phyloP scores from a whole-genome alignment of 164 flowering plant species.

The Macadamia tetraphylla region DNA sequence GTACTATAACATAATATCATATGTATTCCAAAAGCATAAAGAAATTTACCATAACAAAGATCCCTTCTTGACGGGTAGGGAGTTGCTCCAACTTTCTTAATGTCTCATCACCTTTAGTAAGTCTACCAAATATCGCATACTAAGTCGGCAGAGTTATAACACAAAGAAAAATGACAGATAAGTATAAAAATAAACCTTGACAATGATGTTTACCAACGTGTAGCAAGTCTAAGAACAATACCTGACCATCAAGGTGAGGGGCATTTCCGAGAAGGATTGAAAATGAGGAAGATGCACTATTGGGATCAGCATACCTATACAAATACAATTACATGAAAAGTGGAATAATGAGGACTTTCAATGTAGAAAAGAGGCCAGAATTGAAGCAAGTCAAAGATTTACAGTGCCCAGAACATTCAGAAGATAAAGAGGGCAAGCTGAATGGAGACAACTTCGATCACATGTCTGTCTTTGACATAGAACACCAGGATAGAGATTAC shows the following conservation, averaged over 20 bases:
- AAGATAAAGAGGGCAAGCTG: neutral
- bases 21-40: neutral
- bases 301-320: conserved; percentile 65
- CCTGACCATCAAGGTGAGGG: conserved; percentile 95
- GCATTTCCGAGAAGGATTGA: conserved; percentile 96
- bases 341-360: neutral
- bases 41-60: conserved; percentile 80
- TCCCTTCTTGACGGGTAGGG: conserved; percentile 88
- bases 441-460: no score
- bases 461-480: neutral
- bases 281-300: conserved; percentile 84
- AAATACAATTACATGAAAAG: conserved; percentile 9
- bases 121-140: conserved; percentile 95
- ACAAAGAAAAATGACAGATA: neutral
- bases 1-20: neutral
- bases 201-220: conserved; percentile 1
- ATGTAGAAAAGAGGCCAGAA: neutral
- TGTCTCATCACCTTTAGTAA: conserved; percentile 93
- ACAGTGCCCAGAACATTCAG: neutral
- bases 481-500: neutral
- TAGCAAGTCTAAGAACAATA: conserved; percentile 14
- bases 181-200: neutral
- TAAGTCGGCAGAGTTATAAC: conserved; percentile 23
- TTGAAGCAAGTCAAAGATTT: neutral
- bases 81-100: conserved; percentile 81